Conservation (phyloP, 768 basidiomycete species). For the Hysterangium stoloniferum region DNA sequence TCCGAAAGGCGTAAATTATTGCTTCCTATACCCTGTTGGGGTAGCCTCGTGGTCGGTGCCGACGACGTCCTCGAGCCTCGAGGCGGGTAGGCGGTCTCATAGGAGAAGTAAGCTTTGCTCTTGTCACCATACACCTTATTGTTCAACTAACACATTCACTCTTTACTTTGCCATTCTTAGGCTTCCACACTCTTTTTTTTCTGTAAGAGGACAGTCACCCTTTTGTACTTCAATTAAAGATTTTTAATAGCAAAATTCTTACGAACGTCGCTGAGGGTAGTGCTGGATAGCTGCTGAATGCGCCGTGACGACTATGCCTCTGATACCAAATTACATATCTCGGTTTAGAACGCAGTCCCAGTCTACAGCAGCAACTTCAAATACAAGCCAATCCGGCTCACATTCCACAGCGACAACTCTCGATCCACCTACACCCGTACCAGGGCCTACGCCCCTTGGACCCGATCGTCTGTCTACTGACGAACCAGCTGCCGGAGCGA, state of each 20-base stretch:
- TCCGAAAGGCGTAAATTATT: neutral
- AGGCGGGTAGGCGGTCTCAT: neutral
- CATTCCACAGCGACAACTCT: constrained; percentile 4
- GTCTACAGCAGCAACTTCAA: constrained; percentile 2
- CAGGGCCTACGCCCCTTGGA: neutral
- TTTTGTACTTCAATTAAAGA: neutral
- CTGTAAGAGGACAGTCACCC: neutral
- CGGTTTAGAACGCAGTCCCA: constrained; percentile 10
- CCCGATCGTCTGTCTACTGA: neutral
- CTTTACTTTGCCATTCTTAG: neutral
- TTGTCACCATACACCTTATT: too few relatives aligned
- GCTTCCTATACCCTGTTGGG: neutral
- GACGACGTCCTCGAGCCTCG: neutral
- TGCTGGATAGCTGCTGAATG: constrained; percentile 1
- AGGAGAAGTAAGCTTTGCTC: neutral
- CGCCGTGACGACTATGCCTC: constrained; percentile 2
- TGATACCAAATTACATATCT: constrained; percentile 11
- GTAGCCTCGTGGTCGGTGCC: constrained; percentile 1
- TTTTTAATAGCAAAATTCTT: neutral
- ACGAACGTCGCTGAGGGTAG: neutral
- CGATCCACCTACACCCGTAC: constrained; percentile 5
- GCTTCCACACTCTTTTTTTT: neutral
- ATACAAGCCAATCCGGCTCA: constrained; percentile 1
- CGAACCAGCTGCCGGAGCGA: neutral
- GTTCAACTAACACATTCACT: too few relatives aligned